Evolutionary conservation across 768 basidiomycete species (phyloP).

Genomic region (Trametes maxima): DNA sequence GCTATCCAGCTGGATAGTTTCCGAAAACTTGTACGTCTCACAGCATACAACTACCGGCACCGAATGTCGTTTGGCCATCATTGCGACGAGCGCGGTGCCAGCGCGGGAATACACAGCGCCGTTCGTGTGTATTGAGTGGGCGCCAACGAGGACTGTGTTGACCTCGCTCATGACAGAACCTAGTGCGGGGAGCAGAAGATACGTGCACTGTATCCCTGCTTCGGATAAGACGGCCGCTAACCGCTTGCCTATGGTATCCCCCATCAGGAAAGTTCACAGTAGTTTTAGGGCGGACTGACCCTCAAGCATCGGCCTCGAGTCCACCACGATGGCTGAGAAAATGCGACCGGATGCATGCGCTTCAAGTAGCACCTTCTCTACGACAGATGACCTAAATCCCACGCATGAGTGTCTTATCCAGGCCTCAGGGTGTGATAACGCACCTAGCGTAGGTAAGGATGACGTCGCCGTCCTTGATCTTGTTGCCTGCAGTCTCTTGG

Average conservation of each 20-base stretch:
- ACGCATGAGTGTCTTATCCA: background rate
- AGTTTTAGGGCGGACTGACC: slow-evolving; percentile 44
- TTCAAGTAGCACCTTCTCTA: slow-evolving; percentile 83
- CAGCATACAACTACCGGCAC: slow-evolving; percentile 97
- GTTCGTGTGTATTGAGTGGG: slow-evolving; percentile 93
- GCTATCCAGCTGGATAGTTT: slow-evolving; percentile 88
- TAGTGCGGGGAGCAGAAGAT: slow-evolving; percentile 86
- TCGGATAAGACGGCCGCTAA: slow-evolving; percentile 70
- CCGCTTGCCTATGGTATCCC: slow-evolving; percentile 65
- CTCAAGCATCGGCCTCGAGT: slow-evolving; percentile 94
- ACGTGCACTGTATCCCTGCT: slow-evolving; percentile 81
- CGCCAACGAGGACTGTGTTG: slow-evolving; percentile 86
- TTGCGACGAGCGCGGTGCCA: slow-evolving; percentile 93
- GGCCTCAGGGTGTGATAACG: slow-evolving; percentile 15
- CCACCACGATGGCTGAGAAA: slow-evolving; percentile 92
- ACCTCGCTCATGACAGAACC: slow-evolving; percentile 79
- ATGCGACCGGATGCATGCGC: slow-evolving; percentile 73
- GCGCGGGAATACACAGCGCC: slow-evolving; percentile 93
- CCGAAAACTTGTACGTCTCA: slow-evolving; percentile 98
- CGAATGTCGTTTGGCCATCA: slow-evolving; percentile 88
- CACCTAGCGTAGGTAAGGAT: slow-evolving; percentile 93
- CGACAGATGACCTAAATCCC: slow-evolving; percentile 79
- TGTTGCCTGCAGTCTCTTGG: slow-evolving; percentile 82
- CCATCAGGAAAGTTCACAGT: slow-evolving; percentile 1
- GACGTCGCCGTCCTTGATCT: slow-evolving; percentile 93